Evolutionary conservation across 768 basidiomycete species (phyloP), one percentile per base, ranked within the genome.

Genomic region (Clitopilus passeckerianus): DNA sequence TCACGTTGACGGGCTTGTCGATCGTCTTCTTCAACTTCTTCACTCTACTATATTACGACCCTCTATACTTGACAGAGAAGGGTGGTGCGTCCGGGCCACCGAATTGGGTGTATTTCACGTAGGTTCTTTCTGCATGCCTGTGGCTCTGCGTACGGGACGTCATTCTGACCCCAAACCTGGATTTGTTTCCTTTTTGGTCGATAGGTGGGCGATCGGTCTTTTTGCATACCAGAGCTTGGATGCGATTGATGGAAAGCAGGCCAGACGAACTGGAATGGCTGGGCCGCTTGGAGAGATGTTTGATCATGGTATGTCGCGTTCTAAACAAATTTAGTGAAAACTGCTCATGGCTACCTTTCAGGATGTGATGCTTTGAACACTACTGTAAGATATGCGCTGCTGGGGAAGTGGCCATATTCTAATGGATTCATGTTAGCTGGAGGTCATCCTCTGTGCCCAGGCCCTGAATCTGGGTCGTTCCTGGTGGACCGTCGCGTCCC

Each of bases 241-340:
- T 71, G 88, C 91, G 14, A 90, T 94, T 54, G 94, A 96, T 68
- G 93, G 92, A 15, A 98, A 98, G 71, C 97, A 99, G 73, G 97
- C 97, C 20, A 78, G 97, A 62, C 77, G 96, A 55, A 96, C 95
- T 0, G 94, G 94, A 1, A 98, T 97, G 92, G 90, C 94, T n/a
- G 93, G 97, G 5, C 96, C 96, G 23, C 75, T 98, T 33, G 97
- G 97, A 16, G 92, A 99, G 72, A 89, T 98, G 87, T 99, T 99
- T 71, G 97, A 99, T 69, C 97, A 98, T 72, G 96, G 95, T 89
- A 65, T 54, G 78, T 66, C 10, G 33, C 37, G 15, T 16, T 12
- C 52, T 24, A 14, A 18, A n/a, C 54, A 30, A n/a, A 63, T 10
- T 37, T 9, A 20, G 43, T 18, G 12, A 24, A 33, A 24, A 33